These are phyloP conservation scores for Phytophthora palmivora DNA, from an alignment of 352 stramenopile genomes.

Conservation along the genomic window DNA sequence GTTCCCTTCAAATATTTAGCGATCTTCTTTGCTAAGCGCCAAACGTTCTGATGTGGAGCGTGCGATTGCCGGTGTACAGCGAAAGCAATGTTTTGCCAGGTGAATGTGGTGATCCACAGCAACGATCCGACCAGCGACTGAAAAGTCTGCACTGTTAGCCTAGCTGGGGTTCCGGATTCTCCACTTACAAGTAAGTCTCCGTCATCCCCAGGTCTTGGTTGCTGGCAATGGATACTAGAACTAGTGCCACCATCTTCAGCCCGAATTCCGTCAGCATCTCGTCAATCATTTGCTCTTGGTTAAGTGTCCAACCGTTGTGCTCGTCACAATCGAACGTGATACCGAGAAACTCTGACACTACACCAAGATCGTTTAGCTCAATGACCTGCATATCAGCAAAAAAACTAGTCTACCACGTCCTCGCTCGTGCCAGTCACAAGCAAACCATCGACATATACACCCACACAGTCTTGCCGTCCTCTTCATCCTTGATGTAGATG, in stretches of 20 bases:
- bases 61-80: conserved; percentile 33
- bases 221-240: no score
- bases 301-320: neutral
- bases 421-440: conserved; percentile 20
- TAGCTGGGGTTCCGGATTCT: neutral
- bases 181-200: conserved; percentile 5
- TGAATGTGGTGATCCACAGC: conserved; percentile 40
- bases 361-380: conserved; percentile 11
- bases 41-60: conserved; percentile 14
- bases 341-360: conserved; percentile 17
- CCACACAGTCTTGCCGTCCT: no score
- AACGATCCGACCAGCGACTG: conserved; percentile 41
- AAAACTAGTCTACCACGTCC: conserved; percentile 11
- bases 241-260: neutral
- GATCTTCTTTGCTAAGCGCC: conserved; percentile 24
- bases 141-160: conserved; percentile 30
- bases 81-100: conserved; percentile 36
- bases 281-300: conserved; percentile 8
- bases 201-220: no score
- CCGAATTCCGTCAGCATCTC: conserved; percentile 17
- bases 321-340: conserved; percentile 10
- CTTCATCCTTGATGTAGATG: conserved; percentile 23
- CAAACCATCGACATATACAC: conserved; percentile 34
- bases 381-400: conserved; percentile 21
- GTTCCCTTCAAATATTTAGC: conserved; percentile 28